Base-by-base conservation (phyloP, 2,329 filamentous ascomycete genomes). In the Hypoxylon sp. region DNA sequence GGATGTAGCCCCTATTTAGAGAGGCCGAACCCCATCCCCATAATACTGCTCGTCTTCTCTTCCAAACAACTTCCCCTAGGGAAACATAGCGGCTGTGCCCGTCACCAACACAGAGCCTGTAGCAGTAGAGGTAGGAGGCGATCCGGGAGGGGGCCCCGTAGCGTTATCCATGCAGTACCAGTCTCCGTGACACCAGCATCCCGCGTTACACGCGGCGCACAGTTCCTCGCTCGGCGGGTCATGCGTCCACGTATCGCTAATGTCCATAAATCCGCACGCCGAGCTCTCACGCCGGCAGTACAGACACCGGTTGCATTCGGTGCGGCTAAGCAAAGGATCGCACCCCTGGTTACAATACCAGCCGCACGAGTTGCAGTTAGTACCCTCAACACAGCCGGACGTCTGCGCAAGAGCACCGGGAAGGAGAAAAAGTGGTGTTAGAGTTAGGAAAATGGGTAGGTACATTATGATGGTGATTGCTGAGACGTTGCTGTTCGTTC, bases 231-330 rank as follows among this genome's bases (percentile, higher is more conserved):
- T 63, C 1, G 67, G 67, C 37, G 63, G 58, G 22, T 70, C 55
- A 0, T 56, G 60, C 51, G 67, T 73, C 72, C 19, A 70, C 13
- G 68, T 70, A 48, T 63, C 59, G 53, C 55, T 42, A 44, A 67
- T n/a, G 17, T 55, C 33, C 17, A 65, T 4, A 51, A 71, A 75
- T 4, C 51, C 48, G 64, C 74, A 75, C 2, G 70, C 63, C 17
- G 68, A 71, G 57, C 72, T 75, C 67, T 75, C 74, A 1, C 74
- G 74, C 19, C 74, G 71, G 69, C 74, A 75, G 68, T 74, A 75
- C 13, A 74, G 67, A 37, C 74, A 75, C 39, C 63, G 55, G 42
- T 31, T 37, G 57, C 74, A 75, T 11, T 68, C 54, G 31, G 48
- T 24, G 9, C 26, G 9, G 46, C 50, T 26, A 6, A 75, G 71